Evolutionary conservation across 2,329 filamentous ascomycete genomes (phyloP).

Genomic region (Clarireedia sp.): DNA sequence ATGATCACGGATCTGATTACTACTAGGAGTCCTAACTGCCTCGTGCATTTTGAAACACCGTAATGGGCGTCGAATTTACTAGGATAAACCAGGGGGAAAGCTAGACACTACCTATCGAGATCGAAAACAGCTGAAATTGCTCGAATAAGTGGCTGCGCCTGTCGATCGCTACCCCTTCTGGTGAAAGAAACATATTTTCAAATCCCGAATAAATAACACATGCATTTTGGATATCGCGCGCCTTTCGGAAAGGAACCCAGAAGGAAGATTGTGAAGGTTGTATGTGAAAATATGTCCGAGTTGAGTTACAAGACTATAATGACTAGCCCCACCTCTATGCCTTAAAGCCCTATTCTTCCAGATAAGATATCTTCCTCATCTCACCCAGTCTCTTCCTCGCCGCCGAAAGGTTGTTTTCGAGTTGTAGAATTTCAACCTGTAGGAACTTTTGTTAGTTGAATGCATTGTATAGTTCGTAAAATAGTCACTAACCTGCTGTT

Average conservation of each 20-base stretch:
- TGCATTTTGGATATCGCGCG: constrained; percentile 2
- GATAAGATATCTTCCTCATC: constrained; percentile 57
- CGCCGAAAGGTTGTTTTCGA: constrained; percentile 76
- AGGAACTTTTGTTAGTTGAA: constrained; percentile 13
- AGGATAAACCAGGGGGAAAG: no score
- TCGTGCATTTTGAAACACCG: no score
- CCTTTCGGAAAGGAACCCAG: neutral
- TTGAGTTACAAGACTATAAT: neutral
- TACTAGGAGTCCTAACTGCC: no score
- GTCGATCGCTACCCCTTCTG: no score
- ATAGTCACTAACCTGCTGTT: constrained; percentile 74
- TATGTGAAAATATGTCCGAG: neutral
- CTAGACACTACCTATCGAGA: no score
- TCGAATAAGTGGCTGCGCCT: no score
- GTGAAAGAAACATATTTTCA: no score
- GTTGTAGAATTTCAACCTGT: constrained; percentile 91
- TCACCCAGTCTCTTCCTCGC: constrained; percentile 82
- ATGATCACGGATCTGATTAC: no score
- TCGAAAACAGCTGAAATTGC: no score
- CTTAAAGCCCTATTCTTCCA: constrained; percentile 21
- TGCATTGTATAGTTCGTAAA: neutral
- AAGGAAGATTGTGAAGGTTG: neutral
- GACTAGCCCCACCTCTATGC: neutral
- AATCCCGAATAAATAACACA: no score
- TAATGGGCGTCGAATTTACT: no score